A percentile compares a stretch with the other conserved stretches of the same genome.
phyloP scores from a whole-genome alignment of 2,329 filamentous ascomycete genomes.

The Hymenoscyphus occultus region DNA sequence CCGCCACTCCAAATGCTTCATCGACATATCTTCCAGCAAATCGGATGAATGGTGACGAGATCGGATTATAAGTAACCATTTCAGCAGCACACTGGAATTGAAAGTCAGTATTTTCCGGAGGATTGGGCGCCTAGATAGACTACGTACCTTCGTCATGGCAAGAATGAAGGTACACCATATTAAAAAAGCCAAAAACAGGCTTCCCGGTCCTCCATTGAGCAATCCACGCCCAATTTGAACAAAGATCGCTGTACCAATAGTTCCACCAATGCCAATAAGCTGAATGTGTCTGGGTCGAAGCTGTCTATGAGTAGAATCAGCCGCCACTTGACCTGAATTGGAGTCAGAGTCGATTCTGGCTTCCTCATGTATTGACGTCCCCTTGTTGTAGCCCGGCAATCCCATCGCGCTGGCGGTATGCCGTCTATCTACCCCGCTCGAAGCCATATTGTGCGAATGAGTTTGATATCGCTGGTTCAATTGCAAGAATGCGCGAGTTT shows the following conservation, averaged over 20 bases:
- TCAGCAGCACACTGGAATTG: conserved; percentile 53
- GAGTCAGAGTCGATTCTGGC: conserved; percentile 19
- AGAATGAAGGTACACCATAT: conserved; percentile 62
- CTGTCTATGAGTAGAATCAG: conserved; percentile 38
- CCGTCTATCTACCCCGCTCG: conserved; percentile 22
- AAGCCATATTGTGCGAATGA: conserved; percentile 22
- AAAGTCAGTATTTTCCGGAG: conserved; percentile 53
- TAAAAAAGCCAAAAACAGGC: conserved; percentile 56
- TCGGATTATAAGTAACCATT: conserved; percentile 74
- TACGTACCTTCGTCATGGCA: conserved; percentile 51
- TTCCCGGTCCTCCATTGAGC: conserved; percentile 56
- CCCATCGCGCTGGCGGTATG: conserved; percentile 20
- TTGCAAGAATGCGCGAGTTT: neutral
- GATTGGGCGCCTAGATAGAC: conserved; percentile 38
- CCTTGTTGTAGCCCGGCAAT: conserved; percentile 12
- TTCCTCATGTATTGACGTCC: conserved; percentile 27
- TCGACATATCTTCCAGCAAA: conserved; percentile 75
- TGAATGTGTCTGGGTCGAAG: conserved; percentile 37
- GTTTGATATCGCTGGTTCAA: neutral
- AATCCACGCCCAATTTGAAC: conserved; percentile 55
- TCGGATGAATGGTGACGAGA: conserved; percentile 74
- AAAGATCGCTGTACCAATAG: conserved; percentile 57
- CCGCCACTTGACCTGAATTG: conserved; percentile 13
- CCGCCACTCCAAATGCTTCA: conserved; percentile 69
- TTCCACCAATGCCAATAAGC: conserved; percentile 56